Conservation (phyloP, 768 basidiomycete species). For the Lactarius sanguifluus region DNA sequence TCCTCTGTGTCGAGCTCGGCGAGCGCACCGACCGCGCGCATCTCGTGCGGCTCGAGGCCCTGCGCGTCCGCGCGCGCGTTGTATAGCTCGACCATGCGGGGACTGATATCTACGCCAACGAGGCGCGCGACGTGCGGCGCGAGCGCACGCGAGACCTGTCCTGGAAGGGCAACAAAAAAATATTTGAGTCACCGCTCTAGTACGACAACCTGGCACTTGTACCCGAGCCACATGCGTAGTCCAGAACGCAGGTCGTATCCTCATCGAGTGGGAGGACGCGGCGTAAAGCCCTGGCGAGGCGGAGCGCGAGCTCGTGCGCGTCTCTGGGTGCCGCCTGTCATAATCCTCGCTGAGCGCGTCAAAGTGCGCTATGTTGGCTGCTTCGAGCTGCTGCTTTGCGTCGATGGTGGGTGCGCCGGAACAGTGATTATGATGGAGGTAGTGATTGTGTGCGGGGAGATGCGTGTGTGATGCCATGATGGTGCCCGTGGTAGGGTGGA, state of each 20-base stretch:
- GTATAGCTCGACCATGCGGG: slow-evolving; percentile 65
- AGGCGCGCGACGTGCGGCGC: slow-evolving; percentile 60
- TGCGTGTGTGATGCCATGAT: neutral
- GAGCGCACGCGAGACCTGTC: slow-evolving; percentile 60
- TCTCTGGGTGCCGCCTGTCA: slow-evolving; percentile 12
- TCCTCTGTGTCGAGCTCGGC: slow-evolving; percentile 51
- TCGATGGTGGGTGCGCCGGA: neutral
- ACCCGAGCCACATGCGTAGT: slow-evolving; percentile 28
- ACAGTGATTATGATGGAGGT: neutral
- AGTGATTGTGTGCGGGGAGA: neutral
- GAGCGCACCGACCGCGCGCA: slow-evolving; percentile 58
- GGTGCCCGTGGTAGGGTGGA: neutral
- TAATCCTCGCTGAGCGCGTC: slow-evolving; percentile 12
- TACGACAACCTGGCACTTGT: neutral
- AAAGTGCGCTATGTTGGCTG: slow-evolving; percentile 20
- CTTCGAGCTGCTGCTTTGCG: slow-evolving; percentile 4
- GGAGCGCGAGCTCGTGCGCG: slow-evolving; percentile 9
- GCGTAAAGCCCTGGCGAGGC: neutral
- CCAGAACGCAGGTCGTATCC: slow-evolving; percentile 9
- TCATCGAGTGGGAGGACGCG: slow-evolving; percentile 14
- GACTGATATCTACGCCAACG: slow-evolving; percentile 76
- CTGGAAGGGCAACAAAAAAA: slow-evolving; percentile 37
- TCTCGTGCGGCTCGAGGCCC: slow-evolving; percentile 62
- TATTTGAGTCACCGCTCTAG: too few relatives aligned
- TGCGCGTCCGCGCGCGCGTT: slow-evolving; percentile 58